Conservation (phyloP, 1,284 basidiomycete genomes). For the Pseudozyma pruni region DNA sequence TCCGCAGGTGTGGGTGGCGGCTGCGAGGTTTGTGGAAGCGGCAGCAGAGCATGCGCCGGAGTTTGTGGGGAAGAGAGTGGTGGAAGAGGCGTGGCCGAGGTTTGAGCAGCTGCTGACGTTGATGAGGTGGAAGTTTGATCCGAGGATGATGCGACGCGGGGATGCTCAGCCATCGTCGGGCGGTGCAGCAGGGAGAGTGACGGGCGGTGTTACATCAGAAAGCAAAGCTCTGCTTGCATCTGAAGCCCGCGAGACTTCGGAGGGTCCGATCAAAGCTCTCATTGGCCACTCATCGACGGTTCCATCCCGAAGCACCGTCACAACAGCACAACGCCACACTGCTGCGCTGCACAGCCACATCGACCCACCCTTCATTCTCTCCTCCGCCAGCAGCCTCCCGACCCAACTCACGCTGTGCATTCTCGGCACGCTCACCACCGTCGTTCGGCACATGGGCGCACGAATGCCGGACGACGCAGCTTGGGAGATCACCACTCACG, state of each 20-base stretch:
- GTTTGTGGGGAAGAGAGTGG: constrained; percentile 50
- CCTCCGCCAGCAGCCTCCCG: constrained; percentile 15
- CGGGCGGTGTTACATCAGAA: background rate
- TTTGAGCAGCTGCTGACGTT: constrained; percentile 38
- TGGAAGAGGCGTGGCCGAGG: constrained; percentile 61
- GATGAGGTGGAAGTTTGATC: constrained; percentile 29
- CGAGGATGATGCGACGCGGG: constrained; percentile 1
- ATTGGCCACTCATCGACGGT: background rate
- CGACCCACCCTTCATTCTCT: constrained; percentile 24
- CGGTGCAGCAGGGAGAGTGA: too few species aligned
- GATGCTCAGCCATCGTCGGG: background rate
- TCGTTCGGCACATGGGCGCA: constrained; percentile 10
- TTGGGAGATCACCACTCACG: constrained; percentile 33
- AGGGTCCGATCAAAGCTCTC: constrained; percentile 2
- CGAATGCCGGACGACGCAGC: constrained; percentile 31
- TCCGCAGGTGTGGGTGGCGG: constrained; percentile 53
- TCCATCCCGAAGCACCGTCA: background rate
- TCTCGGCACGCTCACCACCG: constrained; percentile 18
- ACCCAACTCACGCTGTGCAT: constrained; percentile 33
- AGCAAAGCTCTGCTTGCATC: constrained; percentile 3
- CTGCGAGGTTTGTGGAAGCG: constrained; percentile 42
- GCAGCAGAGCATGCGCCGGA: constrained; percentile 41
- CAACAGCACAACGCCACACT: background rate
- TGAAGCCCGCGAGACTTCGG: background rate
- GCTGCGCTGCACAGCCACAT: constrained; percentile 1